A percentile compares a stretch with the other conserved stretches of the same genome.
Conservation (phyloP, 345 rosid species). For the Populus pruinosa region DNA sequence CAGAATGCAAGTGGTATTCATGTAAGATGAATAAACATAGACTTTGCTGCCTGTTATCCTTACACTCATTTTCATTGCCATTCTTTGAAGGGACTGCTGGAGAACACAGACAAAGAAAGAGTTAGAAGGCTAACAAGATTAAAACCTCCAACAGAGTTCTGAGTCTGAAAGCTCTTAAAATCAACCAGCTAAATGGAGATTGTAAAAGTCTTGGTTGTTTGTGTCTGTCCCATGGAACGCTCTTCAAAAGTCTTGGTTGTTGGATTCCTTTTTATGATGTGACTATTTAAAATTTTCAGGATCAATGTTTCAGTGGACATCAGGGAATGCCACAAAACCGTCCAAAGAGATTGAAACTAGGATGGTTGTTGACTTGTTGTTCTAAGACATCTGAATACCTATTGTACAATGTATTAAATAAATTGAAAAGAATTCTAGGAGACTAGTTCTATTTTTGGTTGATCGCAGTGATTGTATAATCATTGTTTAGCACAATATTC, state of each 20-base stretch:
- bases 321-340: neutral
- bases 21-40: neutral
- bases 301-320: neutral
- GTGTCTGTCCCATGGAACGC: neutral
- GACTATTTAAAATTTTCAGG: neutral
- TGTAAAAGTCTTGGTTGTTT: neutral
- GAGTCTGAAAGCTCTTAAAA: slow-evolving; percentile 16
- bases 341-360: too few relatives aligned
- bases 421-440: neutral
- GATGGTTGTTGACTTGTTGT: neutral
- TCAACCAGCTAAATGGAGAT: slow-evolving; percentile 5
- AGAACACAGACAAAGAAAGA: slow-evolving; percentile 83
- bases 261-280: neutral
- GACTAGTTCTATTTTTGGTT: neutral
- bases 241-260: neutral
- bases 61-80: neutral
- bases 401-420: neutral
- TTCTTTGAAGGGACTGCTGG: slow-evolving; percentile 61
- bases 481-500: too few relatives aligned
- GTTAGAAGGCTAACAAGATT: slow-evolving; percentile 72
- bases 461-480: too few relatives aligned
- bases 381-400: neutral
- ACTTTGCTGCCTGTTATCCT: neutral
- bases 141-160: slow-evolving; percentile 86
- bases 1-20: too few relatives aligned